Evolutionary conservation across 2,329 filamentous ascomycete genomes (phyloP).

Genomic region (Trichoderma asperellum): DNA sequence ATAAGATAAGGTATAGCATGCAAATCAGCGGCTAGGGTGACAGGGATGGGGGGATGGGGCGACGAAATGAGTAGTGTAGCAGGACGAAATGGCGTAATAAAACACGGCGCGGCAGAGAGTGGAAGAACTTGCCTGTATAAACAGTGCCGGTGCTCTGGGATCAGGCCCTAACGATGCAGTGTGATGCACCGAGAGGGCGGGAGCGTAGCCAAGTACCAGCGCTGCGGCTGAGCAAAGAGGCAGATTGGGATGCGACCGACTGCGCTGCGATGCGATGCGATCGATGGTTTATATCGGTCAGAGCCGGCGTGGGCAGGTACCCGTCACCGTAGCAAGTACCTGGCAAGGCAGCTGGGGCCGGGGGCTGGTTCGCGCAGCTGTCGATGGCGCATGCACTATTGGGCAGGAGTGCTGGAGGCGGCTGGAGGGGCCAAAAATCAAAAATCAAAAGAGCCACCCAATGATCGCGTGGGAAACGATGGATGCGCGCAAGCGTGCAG

Average conservation of each 20-base stretch:
- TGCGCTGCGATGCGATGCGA: conserved; percentile 19
- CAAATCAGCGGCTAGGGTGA: neutral
- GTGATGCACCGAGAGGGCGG: conserved; percentile 19
- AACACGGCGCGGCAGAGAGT: neutral
- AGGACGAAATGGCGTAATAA: conserved; percentile 14
- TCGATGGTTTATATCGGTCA: conserved; percentile 12
- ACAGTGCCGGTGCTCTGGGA: conserved; percentile 4
- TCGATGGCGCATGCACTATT: conserved; percentile 26
- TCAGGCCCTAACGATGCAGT: conserved; percentile 12
- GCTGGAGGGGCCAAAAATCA: conserved; percentile 6
- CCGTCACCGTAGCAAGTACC: neutral
- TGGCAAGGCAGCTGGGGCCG: neutral
- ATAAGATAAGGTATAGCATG: conserved; percentile 23
- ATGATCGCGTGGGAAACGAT: neutral
- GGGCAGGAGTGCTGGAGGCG: conserved; percentile 1
- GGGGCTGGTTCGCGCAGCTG: conserved; percentile 10
- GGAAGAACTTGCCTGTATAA: conserved; percentile 14
- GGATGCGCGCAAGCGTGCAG: neutral
- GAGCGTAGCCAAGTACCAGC: neutral
- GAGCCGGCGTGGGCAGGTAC: conserved; percentile 1
- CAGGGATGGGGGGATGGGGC: conserved; percentile 3
- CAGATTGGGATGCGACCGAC: neutral
- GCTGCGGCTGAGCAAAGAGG: neutral
- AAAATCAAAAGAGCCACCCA: conserved; percentile 10
- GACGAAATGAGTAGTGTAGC: neutral